phyloP scores from a whole-genome alignment of 1,139 yeast species.

The Geotrichum reessii region DNA sequence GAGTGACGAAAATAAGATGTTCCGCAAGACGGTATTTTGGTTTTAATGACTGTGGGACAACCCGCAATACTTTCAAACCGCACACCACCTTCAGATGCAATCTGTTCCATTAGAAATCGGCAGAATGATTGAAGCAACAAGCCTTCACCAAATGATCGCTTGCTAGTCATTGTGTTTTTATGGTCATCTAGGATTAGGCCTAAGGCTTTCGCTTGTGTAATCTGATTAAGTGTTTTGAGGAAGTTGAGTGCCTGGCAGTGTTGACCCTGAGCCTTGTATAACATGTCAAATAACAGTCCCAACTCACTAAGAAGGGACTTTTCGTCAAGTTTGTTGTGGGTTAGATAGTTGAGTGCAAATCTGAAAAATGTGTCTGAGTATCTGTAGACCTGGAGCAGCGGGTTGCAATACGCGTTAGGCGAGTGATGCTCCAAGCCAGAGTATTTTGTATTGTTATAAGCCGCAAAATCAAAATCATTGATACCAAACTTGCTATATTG shows the following conservation, averaged over 20 bases:
- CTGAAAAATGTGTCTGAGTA: conserved; percentile 71
- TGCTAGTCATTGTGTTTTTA: conserved; percentile 15
- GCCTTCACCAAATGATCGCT: conserved; percentile 24
- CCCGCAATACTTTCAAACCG: conserved; percentile 17
- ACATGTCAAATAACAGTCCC: conserved; percentile 89
- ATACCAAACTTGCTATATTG: conserved; percentile 88
- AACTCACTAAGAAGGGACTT: conserved; percentile 62
- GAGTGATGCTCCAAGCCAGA: conserved; percentile 90
- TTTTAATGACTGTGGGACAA: conserved; percentile 5
- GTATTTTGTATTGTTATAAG: conserved; percentile 72
- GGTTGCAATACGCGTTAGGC: conserved; percentile 74
- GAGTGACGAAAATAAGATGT: conserved; percentile 3
- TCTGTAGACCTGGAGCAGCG: conserved; percentile 75
- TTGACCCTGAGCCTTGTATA: conserved; percentile 69
- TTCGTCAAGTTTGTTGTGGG: conserved; percentile 37
- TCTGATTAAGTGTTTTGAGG: conserved; percentile 43
- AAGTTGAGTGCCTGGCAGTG: conserved; percentile 72
- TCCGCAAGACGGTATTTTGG: conserved; percentile 12
- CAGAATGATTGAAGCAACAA: conserved; percentile 51
- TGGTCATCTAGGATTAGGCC: conserved; percentile 50
- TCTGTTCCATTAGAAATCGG: conserved; percentile 49
- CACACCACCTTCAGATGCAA: neutral
- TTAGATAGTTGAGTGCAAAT: conserved; percentile 50
- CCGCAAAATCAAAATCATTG: conserved; percentile 85
- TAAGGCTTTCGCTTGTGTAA: conserved; percentile 37